Conservation (phyloP, 805 yeast species). For the Lipomyces sp. region DNA sequence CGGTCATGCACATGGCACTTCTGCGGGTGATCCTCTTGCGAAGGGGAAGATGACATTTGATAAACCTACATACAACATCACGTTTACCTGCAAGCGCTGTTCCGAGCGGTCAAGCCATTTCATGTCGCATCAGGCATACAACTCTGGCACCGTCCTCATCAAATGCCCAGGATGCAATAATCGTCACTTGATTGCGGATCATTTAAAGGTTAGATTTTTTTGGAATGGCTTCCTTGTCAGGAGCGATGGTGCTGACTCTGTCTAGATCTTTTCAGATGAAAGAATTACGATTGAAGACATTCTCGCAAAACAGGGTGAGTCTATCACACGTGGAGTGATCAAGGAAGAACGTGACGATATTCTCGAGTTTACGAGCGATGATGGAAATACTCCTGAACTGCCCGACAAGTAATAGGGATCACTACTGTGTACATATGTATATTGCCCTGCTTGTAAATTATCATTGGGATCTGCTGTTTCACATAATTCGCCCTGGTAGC, state of each 20-base stretch:
- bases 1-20: not conserved
- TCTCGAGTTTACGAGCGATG: conserved; percentile 13
- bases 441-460: too few species aligned
- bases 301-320: conserved; percentile 12
- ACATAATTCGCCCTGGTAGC: too few species aligned
- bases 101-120: conserved; percentile 78
- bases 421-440: not conserved
- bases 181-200: conserved; percentile 90
- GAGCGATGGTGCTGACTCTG: not conserved
- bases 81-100: conserved; percentile 90
- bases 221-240: not conserved
- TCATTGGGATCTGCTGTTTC: too few species aligned
- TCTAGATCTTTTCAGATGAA: conserved; percentile 19
- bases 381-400: not conserved
- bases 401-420: not conserved
- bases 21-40: not conserved
- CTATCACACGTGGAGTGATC: conserved; percentile 8
- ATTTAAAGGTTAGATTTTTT: conserved; percentile 48
- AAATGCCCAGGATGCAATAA: conserved; percentile 89
- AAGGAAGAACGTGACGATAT: conserved; percentile 17
- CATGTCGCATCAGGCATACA: conserved; percentile 90
- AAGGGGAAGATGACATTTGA: conserved; percentile 43
- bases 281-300: conserved; percentile 22
- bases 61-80: conserved; percentile 77
- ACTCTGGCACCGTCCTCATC: conserved; percentile 77